phyloP scores from a whole-genome alignment of 768 basidiomycete genomes.

The Glaciozyma antarctica region DNA sequence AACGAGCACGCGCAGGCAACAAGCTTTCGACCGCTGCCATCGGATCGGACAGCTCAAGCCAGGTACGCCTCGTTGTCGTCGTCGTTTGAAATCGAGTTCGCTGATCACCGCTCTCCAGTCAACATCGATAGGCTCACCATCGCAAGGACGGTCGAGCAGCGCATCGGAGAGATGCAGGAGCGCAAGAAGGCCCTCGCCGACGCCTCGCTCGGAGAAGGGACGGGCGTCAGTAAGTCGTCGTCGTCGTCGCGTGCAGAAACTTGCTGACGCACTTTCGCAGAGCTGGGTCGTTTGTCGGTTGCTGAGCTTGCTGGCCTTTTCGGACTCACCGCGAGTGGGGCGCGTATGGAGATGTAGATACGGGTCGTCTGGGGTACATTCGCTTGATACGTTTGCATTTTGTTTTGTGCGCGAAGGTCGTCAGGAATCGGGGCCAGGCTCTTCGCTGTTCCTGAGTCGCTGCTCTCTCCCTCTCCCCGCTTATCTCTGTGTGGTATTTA shows the following conservation, averaged over 20 bases:
- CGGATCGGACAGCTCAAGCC: conserved; percentile 39
- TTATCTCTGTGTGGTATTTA: too few species aligned
- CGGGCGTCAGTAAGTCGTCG: neutral
- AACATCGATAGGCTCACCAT: conserved; percentile 40
- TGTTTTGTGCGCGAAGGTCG: too few species aligned
- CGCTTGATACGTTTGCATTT: too few species aligned
- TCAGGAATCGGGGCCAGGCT: too few species aligned
- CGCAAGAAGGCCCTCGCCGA: conserved; percentile 34
- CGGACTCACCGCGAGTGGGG: conserved; percentile 3
- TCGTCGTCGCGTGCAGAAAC: too few species aligned
- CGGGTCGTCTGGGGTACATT: neutral
- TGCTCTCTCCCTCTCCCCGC: too few species aligned
- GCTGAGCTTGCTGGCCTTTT: conserved; percentile 17
- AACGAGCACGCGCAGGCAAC: neutral
- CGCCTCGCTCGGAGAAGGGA: conserved; percentile 32
- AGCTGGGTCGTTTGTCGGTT: conserved; percentile 22
- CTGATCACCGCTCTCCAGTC: conserved; percentile 29
- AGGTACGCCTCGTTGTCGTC: neutral
- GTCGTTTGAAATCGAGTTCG: neutral
- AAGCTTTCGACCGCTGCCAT: conserved; percentile 41
- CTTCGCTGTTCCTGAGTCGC: too few species aligned
- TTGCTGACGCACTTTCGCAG: neutral
- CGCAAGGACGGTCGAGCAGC: conserved; percentile 47
- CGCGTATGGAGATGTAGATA: neutral
- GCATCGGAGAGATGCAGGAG: conserved; percentile 45